Evolutionary conservation across 106 monocot species (phyloP), one percentile per base, ranked within the genome.

Genomic region (Dendrobium catenatum): DNA sequence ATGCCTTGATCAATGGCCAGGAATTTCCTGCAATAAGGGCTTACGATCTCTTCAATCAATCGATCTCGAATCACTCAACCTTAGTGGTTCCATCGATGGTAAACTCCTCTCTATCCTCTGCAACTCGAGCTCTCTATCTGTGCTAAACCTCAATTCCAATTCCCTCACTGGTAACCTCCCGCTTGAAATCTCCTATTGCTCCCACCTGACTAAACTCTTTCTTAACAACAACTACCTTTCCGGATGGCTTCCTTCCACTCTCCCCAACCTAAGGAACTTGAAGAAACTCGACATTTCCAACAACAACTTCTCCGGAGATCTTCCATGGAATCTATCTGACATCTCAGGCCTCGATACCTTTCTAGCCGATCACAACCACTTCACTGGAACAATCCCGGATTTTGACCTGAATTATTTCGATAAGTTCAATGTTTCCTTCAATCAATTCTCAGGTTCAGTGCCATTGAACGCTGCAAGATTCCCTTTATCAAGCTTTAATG

Each of bases 291-390:
- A 86, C 76, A 41, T 88, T 13, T 86, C 86, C 24, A 41, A 78
- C 40, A 90, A 90, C 82, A 68, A 55, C 18, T 90, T 90, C 80
- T 86, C 82, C 73, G 88, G 86, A 13, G 68, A 80, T 42, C 59
- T 90, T 2, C 90, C 88, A 2, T 55, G 80, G 15, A 85, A 81
- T 31, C 27, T 82, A 6, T 24, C 76, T 0, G 27, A 10, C 17
- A 84, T 86, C 73, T 84, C 86, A 0, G 86, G 88, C 15, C 84
- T 90, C 8, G 2, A 55, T 0, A 66, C 77, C 5, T 82, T 90
- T 76, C 51, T 74, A 4, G 86, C 67, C 16, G 73, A 84, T 19
- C 27, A 61, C 49, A 84, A 88, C 77, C 31, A 29, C 11, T 80
- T 90, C 76, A 77, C 20, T 20, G 89, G 89, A 17, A 6, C 68